Base-by-base conservation (phyloP, 805 yeast species). In the Metschnikowia borealis region DNA sequence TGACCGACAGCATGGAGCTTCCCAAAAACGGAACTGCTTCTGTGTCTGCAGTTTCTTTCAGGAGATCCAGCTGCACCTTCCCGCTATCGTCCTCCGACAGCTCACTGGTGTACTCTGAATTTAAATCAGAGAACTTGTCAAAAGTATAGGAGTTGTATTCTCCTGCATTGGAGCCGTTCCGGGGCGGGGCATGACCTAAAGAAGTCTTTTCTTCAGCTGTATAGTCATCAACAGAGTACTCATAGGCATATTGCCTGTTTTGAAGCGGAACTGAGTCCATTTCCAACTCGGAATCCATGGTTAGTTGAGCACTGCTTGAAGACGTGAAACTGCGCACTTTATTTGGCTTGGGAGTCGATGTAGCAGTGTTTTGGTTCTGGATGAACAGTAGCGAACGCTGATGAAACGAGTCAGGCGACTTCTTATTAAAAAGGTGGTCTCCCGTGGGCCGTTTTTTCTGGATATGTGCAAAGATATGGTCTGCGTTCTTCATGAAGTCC, bases 291-390 rank as follows among this genome's bases (percentile, higher is more conserved):
- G 45, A 42, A 11, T 33, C 45, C 31, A 33, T 14, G 20, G 45
- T 42, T 29, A 42, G 33, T n/a, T 42, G 45, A 8, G 37, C 13
- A 15, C 38, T 42, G 37, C 31, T 20, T n/a, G 45, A 42, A 15
- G 45, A 42, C 5, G 43, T 46, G 47, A 2, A 33, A 18, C 45
- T 42, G 38, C 45, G 45, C 23, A 60, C 50, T 45, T 59, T 67
- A 37, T 58, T 56, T 10, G 62, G 56, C 38, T 70, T 71, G 0
- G 76, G 76, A 1, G 76, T 71, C 13, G 75, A 70, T 1, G 77
- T 72, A 1, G 73, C 70, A 1, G 73, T 71, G 35, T 46, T 49
- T 7, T 49, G 57, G 35, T 43, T 48, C 3, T 49, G 49, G 13
- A 52, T 46, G 10, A 46, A 45, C 10, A 41, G 47, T 11, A 38